phyloP scores from a whole-genome alignment of 2,329 filamentous ascomycete species.

The Xylariaceae sp. region DNA sequence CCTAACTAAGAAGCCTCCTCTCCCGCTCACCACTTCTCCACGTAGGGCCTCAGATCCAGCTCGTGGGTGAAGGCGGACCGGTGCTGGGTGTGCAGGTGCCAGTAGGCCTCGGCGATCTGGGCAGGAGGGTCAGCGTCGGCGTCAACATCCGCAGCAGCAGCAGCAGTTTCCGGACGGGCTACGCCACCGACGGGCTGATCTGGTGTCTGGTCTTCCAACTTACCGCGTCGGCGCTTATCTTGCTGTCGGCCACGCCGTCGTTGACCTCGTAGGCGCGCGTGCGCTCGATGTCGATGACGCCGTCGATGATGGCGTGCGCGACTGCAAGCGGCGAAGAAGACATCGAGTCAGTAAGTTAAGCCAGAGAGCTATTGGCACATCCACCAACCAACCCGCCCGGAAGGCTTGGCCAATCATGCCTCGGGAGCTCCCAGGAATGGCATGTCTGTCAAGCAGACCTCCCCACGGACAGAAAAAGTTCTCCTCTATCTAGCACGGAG shows the following conservation, averaged over 20 bases:
- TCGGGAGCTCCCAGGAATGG: no score
- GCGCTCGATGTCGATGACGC: constrained; percentile 64
- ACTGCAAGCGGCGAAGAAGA: no score
- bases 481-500: no score
- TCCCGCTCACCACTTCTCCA: constrained; percentile 54
- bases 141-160: constrained; percentile 13
- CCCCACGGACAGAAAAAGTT: no score
- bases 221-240: constrained; percentile 60
- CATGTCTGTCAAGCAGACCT: no score
- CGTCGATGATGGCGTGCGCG: constrained; percentile 65
- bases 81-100: constrained; percentile 65
- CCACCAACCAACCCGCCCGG: no score
- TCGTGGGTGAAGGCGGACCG: constrained; percentile 65
- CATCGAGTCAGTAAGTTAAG: no score
- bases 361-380: no score
- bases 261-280: constrained; percentile 42
- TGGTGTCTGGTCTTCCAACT: constrained; percentile 27
- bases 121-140: no score
- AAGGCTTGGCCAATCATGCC: no score
- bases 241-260: constrained; percentile 34
- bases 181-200: constrained; percentile 4
- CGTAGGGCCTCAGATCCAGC: constrained; percentile 61
- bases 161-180: background rate
- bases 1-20: constrained; percentile 1
- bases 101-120: constrained; percentile 74